Base-by-base conservation (phyloP, 805 yeast species). In the Hanseniaspora hatyaiensis region DNA sequence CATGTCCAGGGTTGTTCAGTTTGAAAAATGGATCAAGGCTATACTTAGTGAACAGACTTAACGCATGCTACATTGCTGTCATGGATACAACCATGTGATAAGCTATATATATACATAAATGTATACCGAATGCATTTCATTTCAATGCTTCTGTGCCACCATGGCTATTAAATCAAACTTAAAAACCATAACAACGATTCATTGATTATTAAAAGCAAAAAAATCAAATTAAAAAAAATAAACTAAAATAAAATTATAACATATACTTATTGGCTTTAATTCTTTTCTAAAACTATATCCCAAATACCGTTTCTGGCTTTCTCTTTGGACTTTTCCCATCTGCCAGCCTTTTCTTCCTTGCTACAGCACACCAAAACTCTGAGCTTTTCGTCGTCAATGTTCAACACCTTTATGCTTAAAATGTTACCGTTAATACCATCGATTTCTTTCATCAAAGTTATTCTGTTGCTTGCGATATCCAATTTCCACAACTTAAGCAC, bases 291-390 rank as follows among this genome's bases (percentile, higher is more conserved):
- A 23, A 67, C 68, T 50, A 72, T 75, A 8, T 79, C 74, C 55
- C 71, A 76, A 53, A 85, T 69, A 50, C 85, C 85, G 64, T 83
- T 85, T 62, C 89, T 75, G 26, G 82, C 80, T 6, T 83, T 83
- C 22, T 70, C 69, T 31, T 73, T 69, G 47, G 74, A 69, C 38
- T 72, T 69, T 22, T 78, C 63, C 95, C 96, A 88, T 60, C 96
- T 78, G 32, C 96, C 96, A 50, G 84, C 69, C 59, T 82, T 77
- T 59, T 82, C 95, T 64, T 89, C 96, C 63, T 88, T 85, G 34
- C 89, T 75, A 4, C 83, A 68, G 31, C 85, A 70, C 0, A 82
- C 89, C 53, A 75, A 66, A 9, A 86, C 65, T 53, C 77, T 71
- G 42, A 77, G 60, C 41, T 72, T 69, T 47, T 71, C 73, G 48